phyloP scores from a whole-genome alignment of 2,329 filamentous ascomycete species.

The Colletotrichum agaves region DNA sequence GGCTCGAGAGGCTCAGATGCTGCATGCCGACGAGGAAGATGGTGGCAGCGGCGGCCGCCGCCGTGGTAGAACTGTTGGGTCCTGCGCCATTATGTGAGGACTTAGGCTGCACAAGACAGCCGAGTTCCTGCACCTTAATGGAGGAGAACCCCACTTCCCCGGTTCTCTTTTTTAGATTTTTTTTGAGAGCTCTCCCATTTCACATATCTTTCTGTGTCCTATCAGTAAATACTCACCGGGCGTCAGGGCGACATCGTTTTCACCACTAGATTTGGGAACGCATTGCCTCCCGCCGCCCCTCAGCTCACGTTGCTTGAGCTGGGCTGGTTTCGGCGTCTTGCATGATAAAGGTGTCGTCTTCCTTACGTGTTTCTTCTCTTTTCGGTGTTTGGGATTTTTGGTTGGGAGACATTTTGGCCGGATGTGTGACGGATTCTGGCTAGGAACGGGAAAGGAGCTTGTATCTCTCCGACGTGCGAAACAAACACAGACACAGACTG shows the following conservation, averaged over 20 bases:
- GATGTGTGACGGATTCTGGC: neutral
- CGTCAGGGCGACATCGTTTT: slow-evolving; percentile 2
- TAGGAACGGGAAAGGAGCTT: neutral
- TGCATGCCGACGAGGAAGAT: slow-evolving; percentile 85
- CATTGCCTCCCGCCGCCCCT: neutral
- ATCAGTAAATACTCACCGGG: slow-evolving; percentile 3
- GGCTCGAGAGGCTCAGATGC: slow-evolving; percentile 81
- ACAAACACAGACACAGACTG: slow-evolving; percentile 12
- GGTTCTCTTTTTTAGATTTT: neutral
- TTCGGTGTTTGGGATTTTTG: neutral
- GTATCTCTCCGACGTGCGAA: neutral
- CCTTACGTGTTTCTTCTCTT: neutral
- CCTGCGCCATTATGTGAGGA: slow-evolving; percentile 72
- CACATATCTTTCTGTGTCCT: neutral
- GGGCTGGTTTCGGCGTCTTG: slow-evolving; percentile 19
- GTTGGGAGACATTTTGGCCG: neutral
- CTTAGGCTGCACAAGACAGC: no score
- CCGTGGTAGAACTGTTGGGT: slow-evolving; percentile 71
- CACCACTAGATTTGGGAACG: slow-evolving; percentile 23
- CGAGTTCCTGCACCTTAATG: neutral
- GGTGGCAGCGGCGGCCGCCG: slow-evolving; percentile 67
- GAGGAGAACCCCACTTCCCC: neutral
- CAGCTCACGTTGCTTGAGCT: neutral
- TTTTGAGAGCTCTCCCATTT: neutral
- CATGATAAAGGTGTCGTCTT: slow-evolving; percentile 19